Base-by-base conservation (phyloP, 106 monocot genomes). In the Dioscorea alata region DNA sequence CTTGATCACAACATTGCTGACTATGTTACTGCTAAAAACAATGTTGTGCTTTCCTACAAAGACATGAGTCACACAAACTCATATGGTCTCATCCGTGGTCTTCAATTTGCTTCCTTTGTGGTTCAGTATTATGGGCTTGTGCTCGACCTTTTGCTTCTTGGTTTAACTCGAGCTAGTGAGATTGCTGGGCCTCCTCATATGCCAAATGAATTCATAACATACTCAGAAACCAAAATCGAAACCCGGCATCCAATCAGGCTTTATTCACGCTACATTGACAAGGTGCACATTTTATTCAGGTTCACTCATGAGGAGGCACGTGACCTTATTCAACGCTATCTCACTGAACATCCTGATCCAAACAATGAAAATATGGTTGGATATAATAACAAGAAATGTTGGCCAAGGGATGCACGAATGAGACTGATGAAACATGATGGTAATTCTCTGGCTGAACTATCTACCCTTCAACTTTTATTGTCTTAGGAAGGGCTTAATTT, bases 341-440 rank as follows among this genome's bases (percentile, higher is more conserved):
- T 99, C 16, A 93, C 92, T 2, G 99, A 99, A 70, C 99, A 93
- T 78, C 99, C 99, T 73, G 99, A 99, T 90, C 99, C 93, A 56
- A 99, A 99, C 69, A 99, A 99, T 74, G 99, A 99, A 76, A 99
- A 99, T 68, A 93, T 99, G 99, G 99, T 99, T 52, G 99, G 99
- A 31, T 99, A 99, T 69, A 99, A 99, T 66, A 99, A 99, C 62
- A 99, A 99, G 70, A 99, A 99, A 64, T 99, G 99, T 70, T 99
- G 99, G 99, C 93, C 93, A 13, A 90, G 99, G 65, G 99, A 99
- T 84, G 99, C 93, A 68, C 83, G 99, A 78, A 99, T 99, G 99
- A 80, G 99, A 75, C 90, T 99, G 8, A 99, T 99, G 99, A 99
- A 99, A 59, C 99, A 93, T 81, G 99, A 99, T 88, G 99, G 95